These are phyloP conservation scores for Candida xiaguanensis DNA, from an alignment of 805 yeast species.

Conservation along the genomic window DNA sequence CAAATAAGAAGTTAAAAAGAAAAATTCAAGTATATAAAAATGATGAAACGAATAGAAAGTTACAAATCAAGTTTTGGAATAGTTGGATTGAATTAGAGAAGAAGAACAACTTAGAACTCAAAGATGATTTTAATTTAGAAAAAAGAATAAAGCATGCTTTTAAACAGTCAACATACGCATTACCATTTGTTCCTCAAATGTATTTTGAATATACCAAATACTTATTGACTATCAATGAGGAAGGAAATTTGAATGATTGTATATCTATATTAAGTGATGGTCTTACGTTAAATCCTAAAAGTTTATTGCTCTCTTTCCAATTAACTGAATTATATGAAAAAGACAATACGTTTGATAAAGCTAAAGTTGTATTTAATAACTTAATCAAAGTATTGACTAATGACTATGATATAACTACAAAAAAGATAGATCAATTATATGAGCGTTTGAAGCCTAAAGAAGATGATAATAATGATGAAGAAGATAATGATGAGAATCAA, in stretches of 20 bases:
- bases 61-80: constrained; percentile 58
- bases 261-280: constrained; percentile 53
- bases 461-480: constrained; percentile 6
- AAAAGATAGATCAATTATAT: constrained; percentile 16
- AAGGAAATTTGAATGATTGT: constrained; percentile 37
- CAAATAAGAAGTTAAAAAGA: constrained; percentile 46
- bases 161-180: constrained; percentile 58
- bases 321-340: constrained; percentile 69
- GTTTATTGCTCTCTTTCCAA: constrained; percentile 63
- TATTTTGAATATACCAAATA: constrained; percentile 65
- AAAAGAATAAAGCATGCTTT: constrained; percentile 69
- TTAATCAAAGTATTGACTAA: constrained; percentile 46
- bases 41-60: constrained; percentile 18
- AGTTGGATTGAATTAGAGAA: constrained; percentile 80
- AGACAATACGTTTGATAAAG: constrained; percentile 46
- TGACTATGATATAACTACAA: constrained; percentile 27
- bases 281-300: constrained; percentile 60
- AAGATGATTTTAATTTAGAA: constrained; percentile 42
- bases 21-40: constrained; percentile 27
- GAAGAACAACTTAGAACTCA: constrained; percentile 60
- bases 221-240: constrained; percentile 28
- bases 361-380: constrained; percentile 46
- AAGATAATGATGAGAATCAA: constrained; percentile 11
- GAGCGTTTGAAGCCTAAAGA: constrained; percentile 14
- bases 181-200: constrained; percentile 65